Base-by-base conservation (phyloP, 2,329 filamentous ascomycete genomes). In the Aspergillus melleus region DNA sequence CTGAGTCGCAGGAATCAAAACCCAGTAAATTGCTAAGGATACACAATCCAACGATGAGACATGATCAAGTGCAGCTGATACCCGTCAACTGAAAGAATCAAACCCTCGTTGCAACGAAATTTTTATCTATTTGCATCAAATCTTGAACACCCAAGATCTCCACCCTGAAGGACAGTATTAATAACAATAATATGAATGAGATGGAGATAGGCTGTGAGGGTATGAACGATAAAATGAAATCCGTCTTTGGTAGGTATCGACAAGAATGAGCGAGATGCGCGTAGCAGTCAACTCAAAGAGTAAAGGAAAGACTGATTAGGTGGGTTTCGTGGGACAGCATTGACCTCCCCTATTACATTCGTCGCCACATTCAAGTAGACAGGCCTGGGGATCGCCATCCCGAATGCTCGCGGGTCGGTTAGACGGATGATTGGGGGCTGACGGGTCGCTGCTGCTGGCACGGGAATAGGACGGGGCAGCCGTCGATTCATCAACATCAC, bases 291-390 rank as follows among this genome's bases (percentile, higher is more conserved):
- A 42, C 6, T 42, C 26, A 42, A 42, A 8, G 50, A 57, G 46
- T 14, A 44, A 29, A 49, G 20, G 52, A 49, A 54, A 30, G 42
- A 12, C 29, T 5, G 53, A 61, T 68, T 52, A 70, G 30, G 66
- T 61, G 42, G 68, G 66, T 56, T 72, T 68, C 60, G 71, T 74
- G 10, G 76, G 74, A 58, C 78, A 80, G 63, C 79, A 80, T 63
- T 80, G 77, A 22, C 72, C 70, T 50, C 68, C 70, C 12, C 71
- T 68, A 36, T 73, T 76, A 57, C 79, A 82, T 55, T 77, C 75
- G 49, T 79, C 76, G n/a, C 77, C 76, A 58, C 80, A 82, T 57
- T 80, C 78, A 9, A 82, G 69, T n/a, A 81, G 70, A 61, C 80
- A 82, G 10, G 77, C 74, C 47, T 71, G 70, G 6, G 73, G 64